Percentiles rank a stretch among this genome's conserved stretches.
Conservation (phyloP, 2,329 filamentous ascomycete species). For the Colletotrichum sp. region DNA sequence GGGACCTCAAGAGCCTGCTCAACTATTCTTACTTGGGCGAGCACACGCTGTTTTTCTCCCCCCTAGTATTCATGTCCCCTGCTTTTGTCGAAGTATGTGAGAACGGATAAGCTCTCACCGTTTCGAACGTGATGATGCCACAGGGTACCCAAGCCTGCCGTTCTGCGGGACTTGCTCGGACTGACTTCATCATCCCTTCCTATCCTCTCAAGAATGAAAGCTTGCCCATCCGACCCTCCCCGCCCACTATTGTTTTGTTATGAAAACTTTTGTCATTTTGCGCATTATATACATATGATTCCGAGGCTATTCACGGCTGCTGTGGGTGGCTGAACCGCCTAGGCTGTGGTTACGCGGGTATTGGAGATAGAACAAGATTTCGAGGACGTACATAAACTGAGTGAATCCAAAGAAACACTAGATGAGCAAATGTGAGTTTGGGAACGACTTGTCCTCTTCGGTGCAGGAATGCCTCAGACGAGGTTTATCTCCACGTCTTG, state of each 20-base stretch:
- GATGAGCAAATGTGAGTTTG: not conserved
- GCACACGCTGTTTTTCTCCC: fast-evolving
- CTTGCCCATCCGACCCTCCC: too few species aligned
- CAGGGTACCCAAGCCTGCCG: not conserved
- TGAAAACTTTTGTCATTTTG: too few species aligned
- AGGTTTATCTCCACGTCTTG: not conserved
- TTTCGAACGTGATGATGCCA: not conserved
- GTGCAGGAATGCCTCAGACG: not conserved
- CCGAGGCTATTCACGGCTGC: fast-evolving
- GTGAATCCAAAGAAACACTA: not conserved
- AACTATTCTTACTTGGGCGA: not conserved
- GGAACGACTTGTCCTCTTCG: not conserved
- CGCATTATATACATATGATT: not conserved
- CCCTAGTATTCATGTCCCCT: not conserved
- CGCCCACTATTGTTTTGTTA: too few species aligned
- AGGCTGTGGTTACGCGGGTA: not conserved
- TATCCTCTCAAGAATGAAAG: too few species aligned
- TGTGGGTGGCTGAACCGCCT: not conserved
- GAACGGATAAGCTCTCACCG: not conserved
- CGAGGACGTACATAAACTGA: fast-evolving
- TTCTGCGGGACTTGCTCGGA: not conserved
- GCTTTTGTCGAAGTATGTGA: fast-evolving
- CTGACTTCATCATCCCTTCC: not conserved
- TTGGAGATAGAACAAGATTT: not conserved
- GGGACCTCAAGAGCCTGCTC: not conserved